A percentile compares a stretch with the other conserved stretches of the same genome.
Evolutionary conservation across 805 yeast species (phyloP).

Genomic region (Pichia occidentalis): DNA sequence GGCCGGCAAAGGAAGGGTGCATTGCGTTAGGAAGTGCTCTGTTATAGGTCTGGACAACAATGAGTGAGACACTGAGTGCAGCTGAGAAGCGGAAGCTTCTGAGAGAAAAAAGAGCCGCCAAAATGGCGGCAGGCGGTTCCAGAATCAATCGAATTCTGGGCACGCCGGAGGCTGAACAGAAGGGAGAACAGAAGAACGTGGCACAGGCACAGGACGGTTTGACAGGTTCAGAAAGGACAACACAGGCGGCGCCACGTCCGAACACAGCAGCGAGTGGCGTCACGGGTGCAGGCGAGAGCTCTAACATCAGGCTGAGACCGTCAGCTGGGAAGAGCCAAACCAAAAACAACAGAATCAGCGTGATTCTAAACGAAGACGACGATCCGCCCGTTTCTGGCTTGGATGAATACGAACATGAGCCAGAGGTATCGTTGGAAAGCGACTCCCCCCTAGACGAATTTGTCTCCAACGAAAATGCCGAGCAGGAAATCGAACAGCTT

Average conservation of each 20-base stretch:
- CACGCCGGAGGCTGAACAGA: constrained; percentile 1
- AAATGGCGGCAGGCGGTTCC: constrained; percentile 48
- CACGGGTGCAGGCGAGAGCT: neutral
- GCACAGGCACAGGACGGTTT: no score
- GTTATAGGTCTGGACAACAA: no score
- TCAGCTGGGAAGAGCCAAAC: no score
- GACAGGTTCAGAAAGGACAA: no score
- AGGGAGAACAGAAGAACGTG: no score
- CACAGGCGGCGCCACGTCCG: no score
- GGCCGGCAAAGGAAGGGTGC: no score
- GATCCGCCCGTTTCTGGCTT: constrained; percentile 14
- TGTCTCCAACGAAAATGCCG: constrained; percentile 10
- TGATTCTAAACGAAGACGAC: constrained; percentile 7
- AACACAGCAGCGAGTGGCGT: neutral
- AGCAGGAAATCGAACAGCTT: constrained; percentile 14
- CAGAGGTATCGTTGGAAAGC: constrained; percentile 20
- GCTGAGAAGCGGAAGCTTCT: constrained; percentile 53
- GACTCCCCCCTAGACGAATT: constrained; percentile 8
- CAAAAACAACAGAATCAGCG: constrained; percentile 14
- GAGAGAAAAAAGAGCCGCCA: constrained; percentile 61
- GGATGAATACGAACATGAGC: constrained; percentile 15
- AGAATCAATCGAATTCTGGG: constrained; percentile 48
- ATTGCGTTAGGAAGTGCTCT: no score
- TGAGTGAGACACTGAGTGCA: constrained; percentile 35
- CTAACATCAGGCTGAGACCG: no score